Base-by-base conservation (phyloP, 495 filamentous ascomycete species). In the Trichoderma reesei region DNA sequence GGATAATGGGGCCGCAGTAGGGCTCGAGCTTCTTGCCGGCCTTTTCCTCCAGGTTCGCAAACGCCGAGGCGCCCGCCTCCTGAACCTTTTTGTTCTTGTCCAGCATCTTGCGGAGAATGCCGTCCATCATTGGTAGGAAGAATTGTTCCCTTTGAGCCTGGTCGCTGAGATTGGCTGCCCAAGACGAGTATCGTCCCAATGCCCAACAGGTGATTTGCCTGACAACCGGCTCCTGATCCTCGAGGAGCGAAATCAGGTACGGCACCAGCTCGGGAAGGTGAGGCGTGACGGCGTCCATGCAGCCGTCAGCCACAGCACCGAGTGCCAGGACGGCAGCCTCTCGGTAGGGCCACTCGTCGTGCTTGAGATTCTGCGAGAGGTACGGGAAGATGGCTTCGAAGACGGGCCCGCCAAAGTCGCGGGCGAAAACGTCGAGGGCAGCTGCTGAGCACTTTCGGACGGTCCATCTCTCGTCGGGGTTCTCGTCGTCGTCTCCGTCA, bases 201-300 rank as follows among this genome's bases (percentile, higher is more conserved):
- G 95, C 93, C 94, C 94, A 99, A 73, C 94, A 98, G 9, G 95
- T 98, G 65, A 99, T 99, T 72, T 95, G 90, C 38, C 94, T 85
- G 31, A 99, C 92, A n/a, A 97, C 88, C 2, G 95, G 90, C 70
- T 97, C 90, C 2, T 79, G 66, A 69, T 99, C 94, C 41, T 89
- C 85, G 8, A 99, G 79, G 3, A 96, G 79, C 20, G 89, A 90
- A 64, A 96, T 89, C 54, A 99, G 84, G 69, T 95, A 99, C 3
- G 90, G 90, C 11, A 97, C 86, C 42, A 99, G 81, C 65, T 96
- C 88, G 0, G 91, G 92, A 33, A 99, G 86, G 72, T 97, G 91
- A 41, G 93, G 95, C 41, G 86, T 86, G 41, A 99, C 90, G 41
- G 88, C 88, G 39, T 88, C 84, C 78, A 98, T 88, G 73, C 94